Percentiles rank a stretch among this genome's conserved stretches.
Conservation (phyloP, 805 yeast genomes). For the Wickerhamiella kurtzmanii region DNA sequence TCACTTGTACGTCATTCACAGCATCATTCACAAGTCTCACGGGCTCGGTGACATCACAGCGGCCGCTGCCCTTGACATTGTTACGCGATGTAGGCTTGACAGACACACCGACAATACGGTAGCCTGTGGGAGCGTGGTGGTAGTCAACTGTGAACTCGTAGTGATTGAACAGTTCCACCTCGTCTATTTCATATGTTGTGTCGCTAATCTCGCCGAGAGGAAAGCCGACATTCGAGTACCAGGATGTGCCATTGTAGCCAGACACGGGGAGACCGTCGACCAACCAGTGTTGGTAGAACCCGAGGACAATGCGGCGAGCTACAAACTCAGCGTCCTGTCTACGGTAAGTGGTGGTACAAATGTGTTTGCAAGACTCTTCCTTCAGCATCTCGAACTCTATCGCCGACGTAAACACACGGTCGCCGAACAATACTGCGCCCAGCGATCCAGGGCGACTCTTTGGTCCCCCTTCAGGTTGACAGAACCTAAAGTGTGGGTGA, state of each 20-base stretch:
- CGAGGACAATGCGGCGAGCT: conserved; percentile 63
- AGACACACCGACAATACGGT: conserved; percentile 82
- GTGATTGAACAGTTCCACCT: conserved; percentile 48
- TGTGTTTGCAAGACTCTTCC: conserved; percentile 48
- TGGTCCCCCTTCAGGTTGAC: conserved; percentile 55
- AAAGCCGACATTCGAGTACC: conserved; percentile 24
- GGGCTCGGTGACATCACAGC: conserved; percentile 20
- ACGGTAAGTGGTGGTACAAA: conserved; percentile 51
- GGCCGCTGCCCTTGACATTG: conserved; percentile 28
- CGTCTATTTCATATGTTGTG: conserved; percentile 35
- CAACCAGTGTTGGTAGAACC: conserved; percentile 83
- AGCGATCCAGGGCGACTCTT: conserved; percentile 71
- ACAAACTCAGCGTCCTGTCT: conserved; percentile 61
- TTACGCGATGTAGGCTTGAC: conserved; percentile 55
- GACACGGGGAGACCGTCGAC: conserved; percentile 94
- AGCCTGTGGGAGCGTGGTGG: conserved; percentile 55
- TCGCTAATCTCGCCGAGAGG: conserved; percentile 37
- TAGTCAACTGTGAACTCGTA: conserved; percentile 68
- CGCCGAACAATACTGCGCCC: conserved; percentile 91
- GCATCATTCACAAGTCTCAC: conserved; percentile 4
- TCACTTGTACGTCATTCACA: conserved; percentile 39
- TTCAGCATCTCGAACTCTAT: conserved; percentile 67
- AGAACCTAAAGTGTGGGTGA: conserved; percentile 69
- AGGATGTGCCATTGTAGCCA: conserved; percentile 47
- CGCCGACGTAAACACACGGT: conserved; percentile 87